Percentiles rank a stretch among this genome's conserved stretches.
These are phyloP conservation scores for Filobasidium uniguttulatum DNA, from an alignment of 1,284 basidiomycete species.

Conservation along the genomic window DNA sequence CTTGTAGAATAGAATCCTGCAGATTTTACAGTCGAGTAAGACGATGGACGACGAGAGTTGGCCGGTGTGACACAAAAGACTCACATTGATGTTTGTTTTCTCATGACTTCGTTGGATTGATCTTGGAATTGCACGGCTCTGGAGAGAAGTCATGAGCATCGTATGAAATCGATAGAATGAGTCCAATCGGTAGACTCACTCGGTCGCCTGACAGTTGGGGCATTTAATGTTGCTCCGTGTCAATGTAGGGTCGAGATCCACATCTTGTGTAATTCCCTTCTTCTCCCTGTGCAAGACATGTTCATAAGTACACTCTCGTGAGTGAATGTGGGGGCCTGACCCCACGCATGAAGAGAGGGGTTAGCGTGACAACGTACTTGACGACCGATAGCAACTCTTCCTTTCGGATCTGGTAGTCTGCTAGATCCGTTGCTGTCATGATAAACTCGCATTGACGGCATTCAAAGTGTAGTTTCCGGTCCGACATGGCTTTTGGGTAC, in stretches of 20 bases:
- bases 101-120: conserved; percentile 55
- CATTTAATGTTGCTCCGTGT: conserved; percentile 37
- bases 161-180: neutral
- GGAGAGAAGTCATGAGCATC: neutral
- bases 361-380: conserved; percentile 58
- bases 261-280: conserved; percentile 75
- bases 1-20: conserved; percentile 82
- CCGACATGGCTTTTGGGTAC: conserved; percentile 22
- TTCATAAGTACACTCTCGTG: neutral
- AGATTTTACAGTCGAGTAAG: neutral
- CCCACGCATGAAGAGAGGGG: neutral
- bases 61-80: neutral
- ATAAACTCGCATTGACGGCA: conserved; percentile 73
- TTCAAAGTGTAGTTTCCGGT: conserved; percentile 73
- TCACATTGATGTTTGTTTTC: conserved; percentile 53
- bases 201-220: conserved; percentile 33
- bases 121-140: conserved; percentile 88
- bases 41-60: neutral
- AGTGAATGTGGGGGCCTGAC: conserved; percentile 4
- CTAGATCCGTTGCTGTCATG: conserved; percentile 48
- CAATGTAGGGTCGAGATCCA: conserved; percentile 82
- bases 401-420: conserved; percentile 54
- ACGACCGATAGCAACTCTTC: conserved; percentile 83
- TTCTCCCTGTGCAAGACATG: conserved; percentile 53
- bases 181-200: conserved; percentile 26